Base-by-base conservation (phyloP, 2,329 filamentous ascomycete genomes). In the Venturia aucupariae region DNA sequence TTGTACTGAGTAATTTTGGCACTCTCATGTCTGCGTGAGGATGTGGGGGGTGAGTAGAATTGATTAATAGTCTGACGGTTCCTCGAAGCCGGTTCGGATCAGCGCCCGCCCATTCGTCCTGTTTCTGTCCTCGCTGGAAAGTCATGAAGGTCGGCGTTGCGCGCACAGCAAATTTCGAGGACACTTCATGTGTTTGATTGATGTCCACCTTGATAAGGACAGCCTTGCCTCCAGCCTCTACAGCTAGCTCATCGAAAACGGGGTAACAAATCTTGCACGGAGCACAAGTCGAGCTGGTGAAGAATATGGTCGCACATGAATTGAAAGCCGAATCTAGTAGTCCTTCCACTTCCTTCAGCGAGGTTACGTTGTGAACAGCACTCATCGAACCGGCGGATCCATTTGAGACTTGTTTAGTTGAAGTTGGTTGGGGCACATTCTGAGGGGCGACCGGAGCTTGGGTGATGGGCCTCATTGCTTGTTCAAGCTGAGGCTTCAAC, bases 101-200 rank as follows among this genome's bases (percentile, higher is more conserved):
- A 0, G 89, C 90, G 1, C 92, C 92, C 61, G 82, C 83, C 92
- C 92, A 97, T 68, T 88, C 83, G 67, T 91, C 87, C 60, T 90
- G 84, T 72, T 93, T 85, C 66, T 87, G 77, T 1, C 92, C 91
- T 62, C 83, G 87, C 10, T 93, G 76, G 71, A 92, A 95, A 0
- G 91, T 93, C 71, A 94, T 84, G 71, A 97, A 96, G 0, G 92
- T 96, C 0, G 93, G 93, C 0, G 92, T 96, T 4, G 88, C 88
- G 2, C 84, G 82, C 62, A 97, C 83, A 1, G 81, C 77, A 72
- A 89, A 95, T 66, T 81, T 82, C 51, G 80, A 80, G 30, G 82
- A 86, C 60, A 90, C 84, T 66, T 85, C 84, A 2, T 68, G 69
- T 4, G 88, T 86, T 15, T 81, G 78, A 19, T 85, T 86, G 60